Evolutionary conservation across 2,329 filamentous ascomycete species (phyloP).

Genomic region (Didymellaceae sp.): DNA sequence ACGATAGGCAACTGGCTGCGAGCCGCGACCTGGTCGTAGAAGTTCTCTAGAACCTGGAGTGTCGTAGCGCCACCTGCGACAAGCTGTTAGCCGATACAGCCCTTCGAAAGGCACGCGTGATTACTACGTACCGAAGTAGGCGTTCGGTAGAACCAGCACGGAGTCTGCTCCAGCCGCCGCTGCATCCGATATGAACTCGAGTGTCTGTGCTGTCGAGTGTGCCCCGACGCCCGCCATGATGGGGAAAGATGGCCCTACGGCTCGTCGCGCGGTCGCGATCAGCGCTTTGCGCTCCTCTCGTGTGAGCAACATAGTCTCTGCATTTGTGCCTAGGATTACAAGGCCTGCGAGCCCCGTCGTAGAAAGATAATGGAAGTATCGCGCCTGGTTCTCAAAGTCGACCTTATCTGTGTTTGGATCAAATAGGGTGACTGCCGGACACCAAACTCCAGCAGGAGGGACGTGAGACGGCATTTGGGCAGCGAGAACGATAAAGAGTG

Average conservation of each 20-base stretch:
- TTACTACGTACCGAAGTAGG: constrained; percentile 49
- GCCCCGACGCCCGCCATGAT: constrained; percentile 52
- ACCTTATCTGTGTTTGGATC: constrained; percentile 46
- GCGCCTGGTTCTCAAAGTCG: constrained; percentile 47
- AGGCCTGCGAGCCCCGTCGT: constrained; percentile 51
- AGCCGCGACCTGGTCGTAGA: constrained; percentile 58
- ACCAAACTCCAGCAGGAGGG: constrained; percentile 29
- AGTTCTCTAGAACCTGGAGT: constrained; percentile 48
- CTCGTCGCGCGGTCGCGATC: constrained; percentile 46
- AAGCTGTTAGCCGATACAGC: background rate
- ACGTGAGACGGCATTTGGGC: constrained; percentile 19
- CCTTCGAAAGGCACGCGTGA: background rate
- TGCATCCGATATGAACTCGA: constrained; percentile 50
- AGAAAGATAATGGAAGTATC: constrained; percentile 52
- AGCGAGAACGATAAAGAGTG: background rate
- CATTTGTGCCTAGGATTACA: constrained; percentile 51
- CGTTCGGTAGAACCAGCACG: constrained; percentile 50
- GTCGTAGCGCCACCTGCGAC: constrained; percentile 40
- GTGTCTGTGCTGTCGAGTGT: constrained; percentile 50
- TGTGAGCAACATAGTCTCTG: constrained; percentile 53
- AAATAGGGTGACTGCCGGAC: constrained; percentile 53
- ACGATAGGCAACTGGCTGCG: constrained; percentile 67
- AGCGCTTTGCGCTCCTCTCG: constrained; percentile 48
- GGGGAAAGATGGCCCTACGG: constrained; percentile 48
- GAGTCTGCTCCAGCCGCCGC: constrained; percentile 49